These are phyloP conservation scores for Coniochaeta sp. DNA, from an alignment of 2,329 filamentous ascomycete genomes.

Conservation along the genomic window DNA sequence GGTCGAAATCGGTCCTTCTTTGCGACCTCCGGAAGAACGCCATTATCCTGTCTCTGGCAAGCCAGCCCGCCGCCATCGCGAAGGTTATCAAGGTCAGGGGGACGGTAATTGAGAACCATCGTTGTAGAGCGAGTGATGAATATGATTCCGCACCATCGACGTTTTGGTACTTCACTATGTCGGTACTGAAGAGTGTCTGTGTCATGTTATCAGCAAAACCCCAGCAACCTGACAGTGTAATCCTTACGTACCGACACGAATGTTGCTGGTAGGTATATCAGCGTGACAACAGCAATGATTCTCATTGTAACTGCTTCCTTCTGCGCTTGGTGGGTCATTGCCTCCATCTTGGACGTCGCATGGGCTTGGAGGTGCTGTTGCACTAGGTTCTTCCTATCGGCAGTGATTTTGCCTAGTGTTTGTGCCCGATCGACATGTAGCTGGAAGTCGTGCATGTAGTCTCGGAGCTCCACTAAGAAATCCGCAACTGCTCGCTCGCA, in stretches of 20 bases:
- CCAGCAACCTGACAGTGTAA: background rate
- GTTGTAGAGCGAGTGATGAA: slow-evolving; percentile 6
- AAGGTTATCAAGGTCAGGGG: slow-evolving; percentile 4
- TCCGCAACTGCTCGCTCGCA: slow-evolving; percentile 15
- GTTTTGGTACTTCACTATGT: slow-evolving; percentile 12
- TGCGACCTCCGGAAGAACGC: background rate
- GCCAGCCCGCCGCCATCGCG: background rate
- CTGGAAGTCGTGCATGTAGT: slow-evolving; percentile 25
- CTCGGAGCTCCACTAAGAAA: slow-evolving; percentile 21
- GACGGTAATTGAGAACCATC: slow-evolving; percentile 9
- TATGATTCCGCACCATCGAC: slow-evolving; percentile 3
- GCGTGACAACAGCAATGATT: slow-evolving; percentile 19
- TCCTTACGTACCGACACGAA: slow-evolving; percentile 13
- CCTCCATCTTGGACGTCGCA: slow-evolving; percentile 18
- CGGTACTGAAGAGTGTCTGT: slow-evolving; percentile 13
- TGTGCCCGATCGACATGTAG: slow-evolving; percentile 26
- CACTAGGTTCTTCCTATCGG: slow-evolving; percentile 26
- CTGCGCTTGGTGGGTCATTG: slow-evolving; percentile 18
- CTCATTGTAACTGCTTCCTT: slow-evolving; percentile 16
- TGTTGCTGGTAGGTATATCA: slow-evolving; percentile 20
- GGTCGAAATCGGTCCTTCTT: background rate
- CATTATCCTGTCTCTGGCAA: background rate
- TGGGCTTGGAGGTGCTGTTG: slow-evolving; percentile 24
- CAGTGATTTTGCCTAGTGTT: slow-evolving; percentile 22
- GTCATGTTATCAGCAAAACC: background rate